Evolutionary conservation across 495 filamentous ascomycete species (phyloP).

Genomic region (Parachaetomium inaequale): DNA sequence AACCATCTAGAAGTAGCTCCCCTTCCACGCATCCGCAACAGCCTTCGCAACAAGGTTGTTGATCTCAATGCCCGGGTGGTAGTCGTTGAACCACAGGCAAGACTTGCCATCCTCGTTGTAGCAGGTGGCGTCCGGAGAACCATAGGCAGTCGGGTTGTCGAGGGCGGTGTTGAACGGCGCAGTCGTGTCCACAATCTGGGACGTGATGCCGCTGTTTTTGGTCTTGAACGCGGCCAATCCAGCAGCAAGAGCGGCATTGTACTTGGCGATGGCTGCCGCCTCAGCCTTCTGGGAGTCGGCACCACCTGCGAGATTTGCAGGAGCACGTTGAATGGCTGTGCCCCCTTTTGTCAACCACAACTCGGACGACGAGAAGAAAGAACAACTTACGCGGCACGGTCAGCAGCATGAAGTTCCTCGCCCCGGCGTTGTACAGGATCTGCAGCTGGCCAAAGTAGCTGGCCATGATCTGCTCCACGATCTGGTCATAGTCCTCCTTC

Average conservation of each 20-base stretch:
- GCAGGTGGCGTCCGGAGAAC: constrained; percentile 42
- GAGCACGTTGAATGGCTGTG: constrained; percentile 59
- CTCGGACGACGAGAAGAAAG: not conserved
- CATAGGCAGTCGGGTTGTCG: constrained; percentile 42
- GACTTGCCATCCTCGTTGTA: constrained; percentile 42
- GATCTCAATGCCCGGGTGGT: constrained; percentile 43
- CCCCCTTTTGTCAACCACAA: not conserved
- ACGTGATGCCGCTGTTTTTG: constrained; percentile 30
- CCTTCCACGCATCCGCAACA: constrained; percentile 42
- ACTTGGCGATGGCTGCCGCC: constrained; percentile 37
- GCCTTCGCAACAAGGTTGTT: constrained; percentile 37
- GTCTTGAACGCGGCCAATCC: constrained; percentile 28
- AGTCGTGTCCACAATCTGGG: constrained; percentile 39
- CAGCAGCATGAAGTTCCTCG: constrained; percentile 71
- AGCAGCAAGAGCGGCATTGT: constrained; percentile 33
- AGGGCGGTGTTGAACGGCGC: constrained; percentile 40
- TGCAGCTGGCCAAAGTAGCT: constrained; percentile 55
- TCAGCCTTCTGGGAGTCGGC: constrained; percentile 25
- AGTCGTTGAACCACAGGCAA: constrained; percentile 48
- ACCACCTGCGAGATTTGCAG: constrained; percentile 43
- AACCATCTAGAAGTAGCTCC: constrained; percentile 26
- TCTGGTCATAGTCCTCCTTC: constrained; percentile 36
- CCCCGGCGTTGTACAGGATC: constrained; percentile 60
- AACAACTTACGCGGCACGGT: constrained; percentile 59
- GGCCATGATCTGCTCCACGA: constrained; percentile 55